These are phyloP conservation scores for Hymenoscyphus fructigenus DNA, from an alignment of 2,329 filamentous ascomycete species.

Conservation along the genomic window DNA sequence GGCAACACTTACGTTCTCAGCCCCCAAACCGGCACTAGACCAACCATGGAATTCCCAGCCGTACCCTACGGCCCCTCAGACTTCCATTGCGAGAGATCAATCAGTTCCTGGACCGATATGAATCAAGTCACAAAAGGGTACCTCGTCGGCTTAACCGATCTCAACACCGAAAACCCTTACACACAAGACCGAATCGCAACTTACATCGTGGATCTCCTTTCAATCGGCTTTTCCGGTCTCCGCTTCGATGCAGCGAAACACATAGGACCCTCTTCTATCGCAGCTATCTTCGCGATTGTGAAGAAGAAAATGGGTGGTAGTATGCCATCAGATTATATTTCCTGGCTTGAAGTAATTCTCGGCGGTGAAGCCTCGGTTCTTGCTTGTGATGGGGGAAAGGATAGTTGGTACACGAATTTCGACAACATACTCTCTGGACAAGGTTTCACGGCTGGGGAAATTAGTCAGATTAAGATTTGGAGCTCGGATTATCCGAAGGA, in stretches of 20 bases:
- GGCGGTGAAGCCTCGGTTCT: conserved; percentile 32
- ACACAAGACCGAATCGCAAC: conserved; percentile 35
- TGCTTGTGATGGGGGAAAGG: conserved; percentile 32
- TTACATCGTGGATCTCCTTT: conserved; percentile 33
- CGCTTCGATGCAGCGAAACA: conserved; percentile 36
- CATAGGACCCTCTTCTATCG: conserved; percentile 31
- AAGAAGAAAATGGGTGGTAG: conserved; percentile 32
- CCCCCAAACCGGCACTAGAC: conserved; percentile 31
- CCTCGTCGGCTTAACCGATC: conserved; percentile 30
- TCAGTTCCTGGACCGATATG: conserved; percentile 34
- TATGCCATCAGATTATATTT: conserved; percentile 33
- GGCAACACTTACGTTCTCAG: conserved; percentile 35
- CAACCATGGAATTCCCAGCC: conserved; percentile 34
- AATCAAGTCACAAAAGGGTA: conserved; percentile 34
- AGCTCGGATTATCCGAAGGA: conserved; percentile 34
- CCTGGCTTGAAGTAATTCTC: conserved; percentile 36
- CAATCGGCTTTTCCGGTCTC: conserved; percentile 35
- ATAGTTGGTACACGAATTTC: conserved; percentile 34
- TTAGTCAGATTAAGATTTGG: conserved; percentile 36
- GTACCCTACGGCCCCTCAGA: conserved; percentile 37
- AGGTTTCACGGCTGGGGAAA: conserved; percentile 28
- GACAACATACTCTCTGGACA: conserved; percentile 26
- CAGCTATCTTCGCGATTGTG: conserved; percentile 31
- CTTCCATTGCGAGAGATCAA: conserved; percentile 34
- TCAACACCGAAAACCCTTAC: conserved; percentile 36